Evolutionary conservation across 164 flowering plant genomes (phyloP), one percentile per base, ranked within the genome.

Genomic region (Annona squamosa): DNA sequence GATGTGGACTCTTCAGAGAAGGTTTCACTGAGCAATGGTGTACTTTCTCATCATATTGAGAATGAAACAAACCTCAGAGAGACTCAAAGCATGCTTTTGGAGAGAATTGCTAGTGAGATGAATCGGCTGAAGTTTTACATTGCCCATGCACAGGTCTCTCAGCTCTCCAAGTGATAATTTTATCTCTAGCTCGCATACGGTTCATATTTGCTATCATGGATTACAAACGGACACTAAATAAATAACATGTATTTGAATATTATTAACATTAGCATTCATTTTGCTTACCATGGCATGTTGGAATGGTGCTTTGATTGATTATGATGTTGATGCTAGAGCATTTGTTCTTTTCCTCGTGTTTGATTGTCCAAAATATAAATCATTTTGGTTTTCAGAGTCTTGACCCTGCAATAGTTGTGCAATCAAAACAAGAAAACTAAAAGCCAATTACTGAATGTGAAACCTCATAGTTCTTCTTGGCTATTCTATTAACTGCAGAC

Each of bases 71-170:
- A 74, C 80, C 69, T 89, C 12, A 86, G 99, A 79, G 99, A 93
- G 76, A 93, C 98, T 44, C 98, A 93, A 81, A 96, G 99, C 84
- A 90, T 91, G 91, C 88, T 93, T 70, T 79, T 96, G 85, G 99
- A 96, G 81, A 86, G 99, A 78, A 92, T 93, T 79, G 92, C 99
- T 5, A 96, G 97, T 85, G 99, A 96, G 83, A 96, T 96, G 98
- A 96, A 96, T 78, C 82, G 98, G 79, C 83, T 96, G 41, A 93
- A 90, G 85, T 96, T 96, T 82, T 91, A 96, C 77, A 81, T 88
- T 37, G 85, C 97, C 78, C 92, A 91, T 82, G 94, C 92, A 71
- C 85, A 96, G 97, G 99, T 96, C 87, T 76, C 46, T 74, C 72
- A 79, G 78, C 63, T 77, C 72, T 76, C 74, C 74, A 12, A 48